phyloP scores from a whole-genome alignment of 768 basidiomycete genomes.

The Lyophyllum atratum region DNA sequence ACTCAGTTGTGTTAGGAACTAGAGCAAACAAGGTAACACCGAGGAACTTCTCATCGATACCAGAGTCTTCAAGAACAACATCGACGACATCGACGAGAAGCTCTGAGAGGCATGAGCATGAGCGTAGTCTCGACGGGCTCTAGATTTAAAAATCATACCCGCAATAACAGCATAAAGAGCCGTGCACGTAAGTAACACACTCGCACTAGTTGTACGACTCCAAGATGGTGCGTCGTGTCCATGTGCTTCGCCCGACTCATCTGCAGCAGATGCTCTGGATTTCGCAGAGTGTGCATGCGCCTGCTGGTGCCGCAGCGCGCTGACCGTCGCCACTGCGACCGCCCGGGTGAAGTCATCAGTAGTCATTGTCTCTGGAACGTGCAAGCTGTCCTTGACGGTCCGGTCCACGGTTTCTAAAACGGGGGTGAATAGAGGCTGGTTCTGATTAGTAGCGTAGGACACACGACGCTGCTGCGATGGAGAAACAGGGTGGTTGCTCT shows the following conservation, averaged over 20 bases:
- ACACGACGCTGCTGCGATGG: conserved; percentile 51
- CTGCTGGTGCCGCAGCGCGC: conserved; percentile 83
- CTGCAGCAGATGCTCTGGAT: conserved; percentile 43
- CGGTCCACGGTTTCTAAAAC: conserved; percentile 79
- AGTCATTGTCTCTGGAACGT: conserved; percentile 67
- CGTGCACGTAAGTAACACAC: conserved; percentile 87
- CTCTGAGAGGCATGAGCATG: conserved; percentile 50
- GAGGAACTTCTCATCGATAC: conserved; percentile 96
- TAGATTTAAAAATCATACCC: conserved; percentile 51
- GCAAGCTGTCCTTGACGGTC: conserved; percentile 64
- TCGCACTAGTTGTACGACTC: conserved; percentile 89
- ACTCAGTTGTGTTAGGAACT: conserved; percentile 98
- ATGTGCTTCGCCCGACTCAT: conserved; percentile 74
- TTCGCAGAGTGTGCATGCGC: conserved; percentile 50
- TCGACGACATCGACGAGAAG: conserved; percentile 95
- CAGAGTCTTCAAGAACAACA: conserved; percentile 85
- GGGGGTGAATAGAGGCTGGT: conserved; percentile 50
- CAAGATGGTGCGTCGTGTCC: conserved; percentile 98
- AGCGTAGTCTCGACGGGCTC: background rate
- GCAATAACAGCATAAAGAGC: conserved; percentile 94
- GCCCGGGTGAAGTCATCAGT: conserved; percentile 92
- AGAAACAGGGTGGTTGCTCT: conserved; percentile 30
- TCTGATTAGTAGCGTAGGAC: conserved; percentile 50
- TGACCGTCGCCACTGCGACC: conserved; percentile 92
- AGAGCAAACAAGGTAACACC: conserved; percentile 96